phyloP scores from a whole-genome alignment of 495 filamentous ascomycete species.

The Filosporella fistucella region DNA sequence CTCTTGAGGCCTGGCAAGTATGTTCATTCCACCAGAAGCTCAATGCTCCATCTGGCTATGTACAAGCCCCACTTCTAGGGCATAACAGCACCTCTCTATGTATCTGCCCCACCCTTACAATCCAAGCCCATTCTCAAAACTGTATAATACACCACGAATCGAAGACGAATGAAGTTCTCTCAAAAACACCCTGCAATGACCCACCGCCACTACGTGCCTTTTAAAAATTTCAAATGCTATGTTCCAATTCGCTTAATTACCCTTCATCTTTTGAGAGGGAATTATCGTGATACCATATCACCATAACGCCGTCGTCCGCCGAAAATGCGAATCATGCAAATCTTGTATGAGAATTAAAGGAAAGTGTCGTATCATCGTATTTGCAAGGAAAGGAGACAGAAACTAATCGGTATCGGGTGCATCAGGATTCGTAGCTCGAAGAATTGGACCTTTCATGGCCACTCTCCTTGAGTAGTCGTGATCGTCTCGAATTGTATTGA shows the following conservation, averaged over 20 bases:
- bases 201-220: too few relatives aligned
- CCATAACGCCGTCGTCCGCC: conserved; percentile 10
- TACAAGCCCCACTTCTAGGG: too few relatives aligned
- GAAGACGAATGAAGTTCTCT: neutral
- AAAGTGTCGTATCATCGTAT: conserved; percentile 10
- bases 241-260: neutral
- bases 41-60: too few relatives aligned
- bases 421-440: conserved; percentile 50
- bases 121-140: too few relatives aligned
- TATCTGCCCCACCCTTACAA: too few relatives aligned
- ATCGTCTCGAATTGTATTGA: conserved; percentile 50
- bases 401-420: neutral
- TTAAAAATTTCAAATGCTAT: too few relatives aligned
- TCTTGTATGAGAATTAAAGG: conserved; percentile 11
- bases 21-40: too few relatives aligned
- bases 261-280: neutral
- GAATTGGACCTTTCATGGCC: conserved; percentile 33
- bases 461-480: conserved; percentile 49
- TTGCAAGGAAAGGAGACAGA: conserved; percentile 6
- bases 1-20: too few relatives aligned
- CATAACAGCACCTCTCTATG: too few relatives aligned
- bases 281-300: neutral
- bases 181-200: too few relatives aligned
- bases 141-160: neutral
- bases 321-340: conserved; percentile 8